Conservation (phyloP, 108 stramenopile genomes). For the Craspedostauros australis region DNA sequence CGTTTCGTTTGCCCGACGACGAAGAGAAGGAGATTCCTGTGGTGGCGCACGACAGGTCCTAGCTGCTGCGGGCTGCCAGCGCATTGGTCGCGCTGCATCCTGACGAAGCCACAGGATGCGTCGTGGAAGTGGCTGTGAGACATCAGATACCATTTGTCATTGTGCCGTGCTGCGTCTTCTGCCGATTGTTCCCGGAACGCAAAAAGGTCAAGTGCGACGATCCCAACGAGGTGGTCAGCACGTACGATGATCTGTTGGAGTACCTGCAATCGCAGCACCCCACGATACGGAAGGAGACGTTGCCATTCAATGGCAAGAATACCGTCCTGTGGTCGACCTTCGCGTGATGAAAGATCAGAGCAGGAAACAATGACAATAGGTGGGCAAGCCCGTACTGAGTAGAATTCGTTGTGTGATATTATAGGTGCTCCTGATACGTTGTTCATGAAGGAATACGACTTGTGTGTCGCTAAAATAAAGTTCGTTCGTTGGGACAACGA, state of each 20-base stretch:
- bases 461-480: too few species aligned
- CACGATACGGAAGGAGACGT: slow-evolving; percentile 37
- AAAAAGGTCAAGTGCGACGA: slow-evolving; percentile 2
- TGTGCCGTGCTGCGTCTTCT: slow-evolving; percentile 85
- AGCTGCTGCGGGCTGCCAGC: slow-evolving; percentile 3
- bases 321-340: slow-evolving; percentile 58
- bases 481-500: too few species aligned
- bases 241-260: slow-evolving; percentile 61
- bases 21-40: slow-evolving; percentile 33
- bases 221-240: slow-evolving; percentile 35
- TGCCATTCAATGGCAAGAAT: slow-evolving; percentile 70
- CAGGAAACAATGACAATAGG: too few species aligned
- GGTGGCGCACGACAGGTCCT: background rate
- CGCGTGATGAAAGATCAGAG: too few species aligned
- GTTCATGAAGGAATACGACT: too few species aligned
- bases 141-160: slow-evolving; percentile 66
- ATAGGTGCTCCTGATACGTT: too few species aligned
- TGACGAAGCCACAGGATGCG: slow-evolving; percentile 79
- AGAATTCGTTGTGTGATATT: too few species aligned
- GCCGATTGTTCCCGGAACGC: slow-evolving; percentile 61
- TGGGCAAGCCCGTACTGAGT: too few species aligned
- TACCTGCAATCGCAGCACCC: slow-evolving; percentile 52
- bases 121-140: slow-evolving; percentile 66
- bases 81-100: slow-evolving; percentile 83
- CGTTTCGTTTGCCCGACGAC: slow-evolving; percentile 40